These are phyloP conservation scores for Fusarium chuoi DNA, from an alignment of 2,329 filamentous ascomycete genomes.

Conservation along the genomic window DNA sequence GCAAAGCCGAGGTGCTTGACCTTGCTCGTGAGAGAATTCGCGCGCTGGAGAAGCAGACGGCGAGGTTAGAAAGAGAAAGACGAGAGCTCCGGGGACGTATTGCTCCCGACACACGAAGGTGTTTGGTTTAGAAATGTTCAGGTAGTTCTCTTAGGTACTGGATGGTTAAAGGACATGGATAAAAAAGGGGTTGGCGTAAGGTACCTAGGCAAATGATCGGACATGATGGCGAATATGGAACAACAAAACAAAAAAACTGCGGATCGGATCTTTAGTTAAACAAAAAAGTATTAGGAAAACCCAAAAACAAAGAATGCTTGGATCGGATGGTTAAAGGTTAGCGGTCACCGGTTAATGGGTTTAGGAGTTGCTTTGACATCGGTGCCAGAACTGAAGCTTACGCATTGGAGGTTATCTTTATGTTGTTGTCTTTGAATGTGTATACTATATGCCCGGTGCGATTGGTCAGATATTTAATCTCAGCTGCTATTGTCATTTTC, in stretches of 20 bases:
- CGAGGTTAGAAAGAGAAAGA: conserved; percentile 50
- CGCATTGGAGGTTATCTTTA: not conserved
- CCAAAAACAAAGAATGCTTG: not conserved
- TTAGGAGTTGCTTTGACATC: conserved; percentile 22
- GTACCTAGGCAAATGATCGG: not conserved
- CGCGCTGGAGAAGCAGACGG: conserved; percentile 52
- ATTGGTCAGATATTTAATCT: not conserved
- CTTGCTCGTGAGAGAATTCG: conserved; percentile 56
- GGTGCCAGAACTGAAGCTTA: conserved; percentile 6
- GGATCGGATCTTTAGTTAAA: not conserved
- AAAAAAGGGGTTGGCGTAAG: not conserved
- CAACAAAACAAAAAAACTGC: conserved; percentile 13
- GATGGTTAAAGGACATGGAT: not conserved
- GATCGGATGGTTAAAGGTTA: not conserved
- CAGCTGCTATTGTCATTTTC: not conserved
- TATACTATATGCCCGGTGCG: not conserved
- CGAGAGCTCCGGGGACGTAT: conserved; percentile 44
- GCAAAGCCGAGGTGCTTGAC: conserved; percentile 59
- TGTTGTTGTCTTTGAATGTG: not conserved
- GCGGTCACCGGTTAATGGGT: conserved; percentile 7
- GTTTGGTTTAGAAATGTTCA: conserved; percentile 9
- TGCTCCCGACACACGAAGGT: conserved; percentile 21
- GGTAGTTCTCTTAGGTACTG: conserved; percentile 1
- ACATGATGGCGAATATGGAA: conserved; percentile 23
- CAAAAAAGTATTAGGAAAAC: not conserved